phyloP scores from a whole-genome alignment of 441 rosid genomes.

The Cnidoscolus chayamansa region DNA sequence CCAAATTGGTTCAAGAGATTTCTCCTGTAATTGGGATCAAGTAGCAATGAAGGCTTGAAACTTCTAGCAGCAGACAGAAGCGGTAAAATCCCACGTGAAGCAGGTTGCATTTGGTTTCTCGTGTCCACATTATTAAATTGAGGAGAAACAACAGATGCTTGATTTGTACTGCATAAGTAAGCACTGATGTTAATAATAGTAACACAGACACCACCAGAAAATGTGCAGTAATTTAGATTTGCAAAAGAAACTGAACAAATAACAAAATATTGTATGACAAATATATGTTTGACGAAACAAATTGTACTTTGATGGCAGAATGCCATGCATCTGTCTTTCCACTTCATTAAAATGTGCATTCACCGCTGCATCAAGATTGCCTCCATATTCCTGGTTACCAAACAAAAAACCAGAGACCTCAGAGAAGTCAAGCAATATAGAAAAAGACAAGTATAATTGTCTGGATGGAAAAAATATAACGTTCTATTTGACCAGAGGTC shows the following conservation, averaged over 20 bases:
- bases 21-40: slow-evolving; percentile 71
- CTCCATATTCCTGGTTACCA: slow-evolving; percentile 59
- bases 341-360: slow-evolving; percentile 61
- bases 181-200: neutral
- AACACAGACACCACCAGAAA: neutral
- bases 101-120: slow-evolving; percentile 35
- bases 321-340: slow-evolving; percentile 49
- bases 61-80: slow-evolving; percentile 60
- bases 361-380: slow-evolving; percentile 68
- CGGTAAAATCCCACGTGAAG: slow-evolving; percentile 45
- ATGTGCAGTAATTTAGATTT: neutral
- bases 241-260: neutral
- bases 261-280: neutral
- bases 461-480: too few species aligned
- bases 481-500: too few species aligned
- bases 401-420: slow-evolving; percentile 11
- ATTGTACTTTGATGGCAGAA: neutral
- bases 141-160: slow-evolving; percentile 33
- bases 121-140: slow-evolving; percentile 29
- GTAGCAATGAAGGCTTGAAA: slow-evolving; percentile 67
- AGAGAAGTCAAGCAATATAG: neutral
- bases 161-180: slow-evolving; percentile 36
- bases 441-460: neutral
- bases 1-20: slow-evolving; percentile 49
- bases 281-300: slow-evolving; percentile 13